Conservation (phyloP, 2,329 filamentous ascomycete genomes). For the Cordyceps farinosa region DNA sequence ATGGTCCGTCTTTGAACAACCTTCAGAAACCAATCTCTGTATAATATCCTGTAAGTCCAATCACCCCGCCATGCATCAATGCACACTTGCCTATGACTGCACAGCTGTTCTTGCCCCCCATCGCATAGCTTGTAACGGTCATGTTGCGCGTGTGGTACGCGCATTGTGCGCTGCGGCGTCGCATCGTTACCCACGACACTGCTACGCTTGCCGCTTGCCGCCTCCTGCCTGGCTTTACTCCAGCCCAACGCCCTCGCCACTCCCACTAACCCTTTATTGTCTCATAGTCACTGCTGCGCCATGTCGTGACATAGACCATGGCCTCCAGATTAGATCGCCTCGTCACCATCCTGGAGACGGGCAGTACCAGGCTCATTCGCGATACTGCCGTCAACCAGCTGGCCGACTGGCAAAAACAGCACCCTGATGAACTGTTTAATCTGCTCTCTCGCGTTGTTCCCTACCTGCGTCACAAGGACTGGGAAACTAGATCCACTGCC, state of each 20-base stretch:
- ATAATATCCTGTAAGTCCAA: constrained; percentile 1
- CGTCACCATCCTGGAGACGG: constrained; percentile 85
- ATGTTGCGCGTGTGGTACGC: neutral
- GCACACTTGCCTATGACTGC: neutral
- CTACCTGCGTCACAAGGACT: constrained; percentile 90
- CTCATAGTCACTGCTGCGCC: constrained; percentile 12
- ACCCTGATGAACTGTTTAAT: constrained; percentile 96
- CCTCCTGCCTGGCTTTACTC: neutral
- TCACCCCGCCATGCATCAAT: neutral
- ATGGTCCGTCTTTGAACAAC: neutral
- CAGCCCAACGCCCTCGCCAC: neutral
- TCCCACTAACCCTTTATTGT: neutral
- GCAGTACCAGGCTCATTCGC: constrained; percentile 91
- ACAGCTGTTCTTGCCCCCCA: neutral
- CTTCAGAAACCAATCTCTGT: neutral
- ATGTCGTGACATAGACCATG: constrained; percentile 16
- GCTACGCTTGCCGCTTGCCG: neutral
- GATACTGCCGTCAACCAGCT: constrained; percentile 96
- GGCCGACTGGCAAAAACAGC: constrained; percentile 95
- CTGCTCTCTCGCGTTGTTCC: constrained; percentile 90
- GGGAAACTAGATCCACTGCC: constrained; percentile 92
- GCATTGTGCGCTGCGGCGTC: neutral
- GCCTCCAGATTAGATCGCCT: constrained; percentile 19
- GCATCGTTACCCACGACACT: neutral
- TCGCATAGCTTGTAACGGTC: neutral